These are phyloP conservation scores for Pyricularia grisea DNA, from an alignment of 2,329 filamentous ascomycete species.

Conservation along the genomic window DNA sequence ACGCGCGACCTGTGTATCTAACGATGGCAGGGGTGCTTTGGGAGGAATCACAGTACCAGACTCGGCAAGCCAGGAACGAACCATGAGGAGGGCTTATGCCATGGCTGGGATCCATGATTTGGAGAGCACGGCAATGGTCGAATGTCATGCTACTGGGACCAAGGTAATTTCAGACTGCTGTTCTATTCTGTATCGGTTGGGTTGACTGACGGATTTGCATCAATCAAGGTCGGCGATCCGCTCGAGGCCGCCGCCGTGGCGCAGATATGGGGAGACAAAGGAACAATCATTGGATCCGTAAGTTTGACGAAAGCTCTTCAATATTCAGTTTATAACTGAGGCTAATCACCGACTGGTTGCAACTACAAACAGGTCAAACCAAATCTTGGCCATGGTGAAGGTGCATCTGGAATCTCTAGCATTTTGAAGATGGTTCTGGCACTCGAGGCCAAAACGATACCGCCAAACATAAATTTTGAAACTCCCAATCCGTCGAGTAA, in stretches of 20 bases:
- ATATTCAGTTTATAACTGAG: too few species aligned
- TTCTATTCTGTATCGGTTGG: background rate
- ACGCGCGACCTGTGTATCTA: conserved; percentile 24
- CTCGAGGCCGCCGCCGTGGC: conserved; percentile 24
- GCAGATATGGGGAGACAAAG: conserved; percentile 16
- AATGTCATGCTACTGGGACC: conserved; percentile 24
- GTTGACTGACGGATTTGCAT: background rate
- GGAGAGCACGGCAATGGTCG: conserved; percentile 21
- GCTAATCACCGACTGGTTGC: background rate
- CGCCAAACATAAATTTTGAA: conserved; percentile 27
- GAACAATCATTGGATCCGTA: conserved; percentile 19
- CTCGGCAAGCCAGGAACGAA: conserved; percentile 17
- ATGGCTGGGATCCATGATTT: conserved; percentile 16
- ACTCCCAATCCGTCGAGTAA: conserved; percentile 19
- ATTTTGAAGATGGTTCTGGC: conserved; percentile 33
- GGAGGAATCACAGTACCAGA: conserved; percentile 24
- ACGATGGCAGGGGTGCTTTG: conserved; percentile 29
- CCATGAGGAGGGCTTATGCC: conserved; percentile 22
- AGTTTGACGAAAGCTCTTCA: background rate
- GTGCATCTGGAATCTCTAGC: conserved; percentile 28
- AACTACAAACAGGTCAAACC: conserved; percentile 20
- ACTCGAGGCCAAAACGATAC: conserved; percentile 28
- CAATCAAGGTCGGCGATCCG: conserved; percentile 22
- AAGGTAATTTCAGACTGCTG: conserved; percentile 5
- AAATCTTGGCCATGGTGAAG: conserved; percentile 34